A percentile compares a stretch with the other conserved stretches of the same genome.
These are phyloP conservation scores for Aspergillus oerlinghausenensis DNA, from an alignment of 2,329 filamentous ascomycete genomes.

Conservation along the genomic window DNA sequence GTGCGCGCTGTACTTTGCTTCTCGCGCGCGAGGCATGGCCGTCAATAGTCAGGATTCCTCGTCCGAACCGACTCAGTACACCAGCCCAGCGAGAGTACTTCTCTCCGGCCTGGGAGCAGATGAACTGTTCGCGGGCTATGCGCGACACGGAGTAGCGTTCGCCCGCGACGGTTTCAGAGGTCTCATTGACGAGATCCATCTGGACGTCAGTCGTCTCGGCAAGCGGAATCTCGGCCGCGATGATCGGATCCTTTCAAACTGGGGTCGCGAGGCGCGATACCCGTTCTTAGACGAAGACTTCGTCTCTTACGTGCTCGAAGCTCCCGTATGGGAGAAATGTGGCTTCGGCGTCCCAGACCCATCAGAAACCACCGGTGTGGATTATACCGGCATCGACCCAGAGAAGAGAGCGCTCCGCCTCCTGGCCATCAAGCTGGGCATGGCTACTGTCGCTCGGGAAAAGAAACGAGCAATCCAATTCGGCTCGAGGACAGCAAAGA, in stretches of 20 bases:
- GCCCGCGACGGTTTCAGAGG: constrained; percentile 62
- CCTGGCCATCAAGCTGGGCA: constrained; percentile 68
- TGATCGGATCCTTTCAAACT: constrained; percentile 84
- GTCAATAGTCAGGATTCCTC: constrained; percentile 23
- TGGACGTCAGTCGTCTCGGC: constrained; percentile 81
- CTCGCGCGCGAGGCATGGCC: constrained; percentile 62
- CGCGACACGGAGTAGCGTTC: constrained; percentile 75
- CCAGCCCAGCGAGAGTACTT: constrained; percentile 72
- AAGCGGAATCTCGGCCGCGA: constrained; percentile 94
- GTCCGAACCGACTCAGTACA: constrained; percentile 43
- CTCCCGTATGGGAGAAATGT: constrained; percentile 79
- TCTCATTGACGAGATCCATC: constrained; percentile 73
- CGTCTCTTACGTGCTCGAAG: constrained; percentile 71
- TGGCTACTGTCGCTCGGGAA: constrained; percentile 69
- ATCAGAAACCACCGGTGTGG: constrained; percentile 5
- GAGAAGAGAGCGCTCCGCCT: constrained; percentile 78
- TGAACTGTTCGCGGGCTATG: constrained; percentile 92
- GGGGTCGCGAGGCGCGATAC: constrained; percentile 83
- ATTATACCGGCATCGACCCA: constrained; percentile 54
- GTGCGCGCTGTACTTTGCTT: constrained; percentile 89
- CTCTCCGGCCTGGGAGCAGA: constrained; percentile 92
- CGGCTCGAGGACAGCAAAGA: constrained; percentile 76
- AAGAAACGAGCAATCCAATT: constrained; percentile 93
- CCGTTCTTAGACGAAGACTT: constrained; percentile 86
- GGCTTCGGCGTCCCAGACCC: constrained; percentile 61